These are phyloP conservation scores for Ploettnerulaceae sp. DNA, from an alignment of 2,329 filamentous ascomycete genomes.

Conservation along the genomic window DNA sequence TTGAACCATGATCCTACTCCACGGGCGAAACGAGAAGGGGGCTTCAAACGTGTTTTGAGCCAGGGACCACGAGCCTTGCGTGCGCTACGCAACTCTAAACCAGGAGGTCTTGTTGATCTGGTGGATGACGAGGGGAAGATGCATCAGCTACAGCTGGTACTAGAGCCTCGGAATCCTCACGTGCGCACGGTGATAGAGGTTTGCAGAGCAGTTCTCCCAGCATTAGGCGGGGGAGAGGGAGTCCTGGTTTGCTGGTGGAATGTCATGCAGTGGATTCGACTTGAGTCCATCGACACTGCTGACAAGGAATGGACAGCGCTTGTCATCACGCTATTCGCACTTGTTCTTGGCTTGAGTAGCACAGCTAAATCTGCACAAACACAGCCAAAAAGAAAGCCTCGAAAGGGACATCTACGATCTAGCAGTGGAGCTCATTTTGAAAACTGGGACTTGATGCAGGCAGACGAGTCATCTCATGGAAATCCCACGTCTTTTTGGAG, in stretches of 20 bases:
- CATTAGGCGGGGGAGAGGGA: slow-evolving; percentile 52
- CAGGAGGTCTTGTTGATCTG: slow-evolving; percentile 59
- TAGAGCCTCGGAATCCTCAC: slow-evolving; percentile 60
- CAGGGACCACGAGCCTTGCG: slow-evolving; percentile 35
- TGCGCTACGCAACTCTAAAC: slow-evolving; percentile 53
- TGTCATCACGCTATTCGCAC: slow-evolving; percentile 57
- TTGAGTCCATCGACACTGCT: slow-evolving; percentile 41
- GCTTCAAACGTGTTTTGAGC: slow-evolving; percentile 41
- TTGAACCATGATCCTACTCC: slow-evolving; percentile 52
- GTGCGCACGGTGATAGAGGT: slow-evolving; percentile 56
- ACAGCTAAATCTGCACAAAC: slow-evolving; percentile 33
- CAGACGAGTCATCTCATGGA: slow-evolving; percentile 36
- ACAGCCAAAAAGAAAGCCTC: slow-evolving; percentile 37
- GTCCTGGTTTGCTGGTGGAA: slow-evolving; percentile 70
- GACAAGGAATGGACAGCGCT: slow-evolving; percentile 67
- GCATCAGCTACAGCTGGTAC: slow-evolving; percentile 63
- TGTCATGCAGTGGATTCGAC: slow-evolving; percentile 61
- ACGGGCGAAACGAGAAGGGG: slow-evolving; percentile 48
- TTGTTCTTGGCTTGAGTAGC: slow-evolving; percentile 56
- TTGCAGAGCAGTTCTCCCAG: slow-evolving; percentile 59
- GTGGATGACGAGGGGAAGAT: slow-evolving; percentile 55
- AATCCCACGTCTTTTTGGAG: slow-evolving; percentile 48
- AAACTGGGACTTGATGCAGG: slow-evolving; percentile 44
- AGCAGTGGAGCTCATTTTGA: slow-evolving; percentile 43
- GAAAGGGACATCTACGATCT: slow-evolving; percentile 40